phyloP scores from a whole-genome alignment of 768 basidiomycete species.

The Mycena floridula region DNA sequence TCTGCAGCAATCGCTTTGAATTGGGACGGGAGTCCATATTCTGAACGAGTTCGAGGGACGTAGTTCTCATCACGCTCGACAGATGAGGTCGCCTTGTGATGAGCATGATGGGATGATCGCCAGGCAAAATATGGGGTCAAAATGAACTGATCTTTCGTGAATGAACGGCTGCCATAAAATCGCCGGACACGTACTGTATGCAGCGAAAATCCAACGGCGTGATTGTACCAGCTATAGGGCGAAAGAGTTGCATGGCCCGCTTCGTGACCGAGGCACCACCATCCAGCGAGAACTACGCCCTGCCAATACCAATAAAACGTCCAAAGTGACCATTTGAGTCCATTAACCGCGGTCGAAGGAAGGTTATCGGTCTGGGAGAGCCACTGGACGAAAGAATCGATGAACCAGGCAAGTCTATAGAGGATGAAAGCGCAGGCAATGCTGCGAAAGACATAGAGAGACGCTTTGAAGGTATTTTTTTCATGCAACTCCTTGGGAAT shows the following conservation, averaged over 20 bases:
- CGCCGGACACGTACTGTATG: constrained; percentile 32
- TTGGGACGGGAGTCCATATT: constrained; percentile 39
- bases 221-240: constrained; percentile 34
- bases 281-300: constrained; percentile 50
- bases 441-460: constrained; percentile 44
- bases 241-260: constrained; percentile 57
- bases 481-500: constrained; percentile 47
- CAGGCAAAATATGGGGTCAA: constrained; percentile 65
- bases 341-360: constrained; percentile 15
- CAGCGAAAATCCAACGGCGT: constrained; percentile 40
- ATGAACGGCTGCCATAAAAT: background rate
- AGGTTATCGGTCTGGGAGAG: constrained; percentile 30
- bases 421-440: constrained; percentile 35
- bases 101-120: constrained; percentile 27
- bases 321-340: constrained; percentile 37
- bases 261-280: constrained; percentile 62
- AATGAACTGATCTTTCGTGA: constrained; percentile 31
- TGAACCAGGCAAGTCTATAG: constrained; percentile 41
- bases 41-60: constrained; percentile 47
- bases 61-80: constrained; percentile 81
- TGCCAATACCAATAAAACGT: constrained; percentile 54
- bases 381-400: constrained; percentile 34
- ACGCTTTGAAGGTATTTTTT: constrained; percentile 41
- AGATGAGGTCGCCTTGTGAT: constrained; percentile 57
- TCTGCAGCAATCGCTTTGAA: constrained; percentile 29